Conservation (phyloP, 345 rosid genomes). For the Rhodamnia argentea region DNA sequence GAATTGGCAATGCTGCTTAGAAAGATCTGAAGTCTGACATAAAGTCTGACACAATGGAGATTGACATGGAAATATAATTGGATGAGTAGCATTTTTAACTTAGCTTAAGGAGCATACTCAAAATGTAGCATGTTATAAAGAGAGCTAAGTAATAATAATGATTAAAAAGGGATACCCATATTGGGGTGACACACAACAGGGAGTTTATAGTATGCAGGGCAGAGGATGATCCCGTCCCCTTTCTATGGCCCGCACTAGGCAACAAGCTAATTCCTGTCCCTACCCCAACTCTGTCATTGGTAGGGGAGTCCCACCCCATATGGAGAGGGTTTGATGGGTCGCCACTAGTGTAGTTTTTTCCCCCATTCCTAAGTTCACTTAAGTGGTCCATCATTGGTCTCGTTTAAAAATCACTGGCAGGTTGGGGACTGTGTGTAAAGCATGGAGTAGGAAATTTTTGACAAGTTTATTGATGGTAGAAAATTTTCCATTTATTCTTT, state of each 20-base stretch:
- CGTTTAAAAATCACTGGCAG: not conserved
- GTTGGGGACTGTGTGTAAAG: not conserved
- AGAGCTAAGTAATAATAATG: not conserved
- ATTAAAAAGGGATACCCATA: not conserved
- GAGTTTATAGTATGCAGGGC: not conserved
- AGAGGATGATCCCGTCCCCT: not conserved
- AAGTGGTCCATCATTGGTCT: not conserved
- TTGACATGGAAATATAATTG: not conserved
- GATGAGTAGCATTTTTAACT: not conserved
- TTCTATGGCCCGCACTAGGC: not conserved
- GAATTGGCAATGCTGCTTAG: not conserved
- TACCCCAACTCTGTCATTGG: not conserved
- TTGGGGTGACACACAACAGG: not conserved
- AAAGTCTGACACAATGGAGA: not conserved
- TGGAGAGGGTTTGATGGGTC: not conserved
- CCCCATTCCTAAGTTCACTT: not conserved
- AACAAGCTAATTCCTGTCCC: not conserved
- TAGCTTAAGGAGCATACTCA: not conserved
- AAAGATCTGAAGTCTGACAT: not conserved
- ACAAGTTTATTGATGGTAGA: not conserved
- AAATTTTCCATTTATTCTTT: not conserved
- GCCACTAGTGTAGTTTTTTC: not conserved
- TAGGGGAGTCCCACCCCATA: not conserved
- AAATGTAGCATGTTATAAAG: not conserved
- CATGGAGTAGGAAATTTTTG: not conserved